These are phyloP conservation scores for Acer saccharum DNA, from an alignment of 345 rosid genomes.

Conservation along the genomic window DNA sequence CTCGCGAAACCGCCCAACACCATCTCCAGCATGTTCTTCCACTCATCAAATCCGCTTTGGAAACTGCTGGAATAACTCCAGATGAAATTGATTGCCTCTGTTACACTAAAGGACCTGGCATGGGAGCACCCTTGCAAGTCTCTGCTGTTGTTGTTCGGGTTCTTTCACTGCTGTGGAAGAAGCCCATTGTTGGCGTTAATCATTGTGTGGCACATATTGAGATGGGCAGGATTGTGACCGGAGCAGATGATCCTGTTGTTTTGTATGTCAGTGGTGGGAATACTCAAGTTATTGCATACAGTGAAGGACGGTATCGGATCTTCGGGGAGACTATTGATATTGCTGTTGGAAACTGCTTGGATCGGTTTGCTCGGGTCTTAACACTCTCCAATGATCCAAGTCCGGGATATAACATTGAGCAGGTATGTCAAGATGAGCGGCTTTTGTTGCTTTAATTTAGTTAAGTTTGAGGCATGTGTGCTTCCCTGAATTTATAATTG, in stretches of 20 bases:
- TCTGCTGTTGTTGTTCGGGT: conserved; percentile 75
- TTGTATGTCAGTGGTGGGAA: conserved; percentile 98
- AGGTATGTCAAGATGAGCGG: conserved; percentile 43
- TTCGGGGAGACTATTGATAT: conserved; percentile 98
- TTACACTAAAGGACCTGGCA: conserved; percentile 94
- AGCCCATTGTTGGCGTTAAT: conserved; percentile 82
- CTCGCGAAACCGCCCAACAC: conserved; percentile 93
- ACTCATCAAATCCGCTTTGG: conserved; percentile 68
- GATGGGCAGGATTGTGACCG: conserved; percentile 96
- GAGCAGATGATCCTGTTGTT: conserved; percentile 91
- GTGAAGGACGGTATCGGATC: conserved; percentile 89
- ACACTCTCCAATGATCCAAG: conserved; percentile 96
- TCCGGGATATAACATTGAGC: conserved; percentile 98
- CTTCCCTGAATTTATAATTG: background rate
- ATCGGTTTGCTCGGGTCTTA: conserved; percentile 89
- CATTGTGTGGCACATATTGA: conserved; percentile 99
- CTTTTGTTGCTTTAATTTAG: background rate
- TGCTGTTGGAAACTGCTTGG: conserved; percentile 98
- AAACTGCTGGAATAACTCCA: conserved; percentile 60
- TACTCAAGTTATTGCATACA: conserved; percentile 96
- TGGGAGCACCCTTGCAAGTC: conserved; percentile 95
- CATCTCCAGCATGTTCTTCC: conserved; percentile 87
- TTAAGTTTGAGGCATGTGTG: background rate
- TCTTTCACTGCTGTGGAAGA: conserved; percentile 90
- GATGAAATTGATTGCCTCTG: conserved; percentile 86